Percentiles rank a stretch among this genome's conserved stretches.
phyloP scores from a whole-genome alignment of 208 protist species.

The Acanthamoeba healyi region DNA sequence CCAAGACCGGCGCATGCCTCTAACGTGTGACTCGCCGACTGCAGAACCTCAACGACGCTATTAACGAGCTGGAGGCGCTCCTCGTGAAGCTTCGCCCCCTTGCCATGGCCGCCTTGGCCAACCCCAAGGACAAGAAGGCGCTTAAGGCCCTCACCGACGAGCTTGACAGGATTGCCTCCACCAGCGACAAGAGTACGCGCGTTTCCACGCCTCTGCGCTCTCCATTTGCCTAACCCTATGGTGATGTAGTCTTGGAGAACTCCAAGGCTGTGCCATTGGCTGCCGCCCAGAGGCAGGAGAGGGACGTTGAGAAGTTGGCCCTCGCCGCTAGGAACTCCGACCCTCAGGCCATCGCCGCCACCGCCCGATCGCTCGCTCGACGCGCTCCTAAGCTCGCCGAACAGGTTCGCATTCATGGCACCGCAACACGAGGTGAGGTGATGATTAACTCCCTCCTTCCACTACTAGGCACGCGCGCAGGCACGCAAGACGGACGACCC shows the following conservation, averaged over 20 bases:
- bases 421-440: neutral
- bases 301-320: neutral
- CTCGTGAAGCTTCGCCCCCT: neutral
- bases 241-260: conserved; percentile 14
- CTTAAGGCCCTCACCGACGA: conserved; percentile 1
- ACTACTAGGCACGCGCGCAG: conserved; percentile 18
- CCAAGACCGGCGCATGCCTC: no score
- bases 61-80: conserved; percentile 28
- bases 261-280: conserved; percentile 51
- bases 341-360: conserved; percentile 42
- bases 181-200: conserved; percentile 7
- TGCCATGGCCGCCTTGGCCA: neutral
- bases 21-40: neutral
- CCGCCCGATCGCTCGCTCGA: neutral
- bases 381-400: conserved; percentile 41
- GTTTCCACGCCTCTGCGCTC: no score
- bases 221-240: neutral
- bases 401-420: neutral
- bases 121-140: conserved; percentile 59
- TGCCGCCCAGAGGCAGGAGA: conserved; percentile 27
- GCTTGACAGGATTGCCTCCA: neutral
- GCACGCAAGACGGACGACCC: conserved; percentile 65
- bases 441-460: neutral
- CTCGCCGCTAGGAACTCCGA: neutral
- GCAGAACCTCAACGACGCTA: conserved; percentile 13